Conservation (phyloP, 169 alveolate species). For the Cryptosporidium sp. region DNA sequence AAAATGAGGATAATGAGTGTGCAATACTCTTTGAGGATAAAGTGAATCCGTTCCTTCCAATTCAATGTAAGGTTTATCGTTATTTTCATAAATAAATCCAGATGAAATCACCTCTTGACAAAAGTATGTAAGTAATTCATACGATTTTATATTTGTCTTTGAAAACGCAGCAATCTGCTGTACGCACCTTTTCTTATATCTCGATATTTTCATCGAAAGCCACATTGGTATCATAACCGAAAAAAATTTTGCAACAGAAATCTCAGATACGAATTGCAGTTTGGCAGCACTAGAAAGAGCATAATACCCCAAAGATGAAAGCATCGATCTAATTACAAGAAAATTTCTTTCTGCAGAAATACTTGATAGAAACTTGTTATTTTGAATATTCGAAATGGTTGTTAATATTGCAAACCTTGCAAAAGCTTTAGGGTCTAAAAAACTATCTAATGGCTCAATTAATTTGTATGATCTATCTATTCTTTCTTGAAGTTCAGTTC, state of each 20-base stretch:
- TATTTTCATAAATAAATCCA: slow-evolving; percentile 7
- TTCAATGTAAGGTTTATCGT: not conserved
- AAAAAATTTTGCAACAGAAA: slow-evolving; percentile 1
- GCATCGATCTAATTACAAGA: not conserved
- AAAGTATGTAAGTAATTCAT: not conserved
- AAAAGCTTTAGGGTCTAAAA: slow-evolving; percentile 4
- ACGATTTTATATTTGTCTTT: not conserved
- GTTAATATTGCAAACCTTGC: slow-evolving; percentile 23
- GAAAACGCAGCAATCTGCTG: not conserved
- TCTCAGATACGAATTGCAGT: not conserved
- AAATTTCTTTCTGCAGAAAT: slow-evolving; percentile 18
- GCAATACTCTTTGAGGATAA: slow-evolving; percentile 22
- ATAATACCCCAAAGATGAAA: slow-evolving; percentile 11
- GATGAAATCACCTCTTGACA: slow-evolving; percentile 14
- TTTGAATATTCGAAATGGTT: slow-evolving; percentile 6
- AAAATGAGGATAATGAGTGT: slow-evolving; percentile 14
- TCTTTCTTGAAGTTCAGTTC: not conserved
- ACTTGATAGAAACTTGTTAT: not conserved
- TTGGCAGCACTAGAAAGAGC: not conserved
- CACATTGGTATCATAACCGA: slow-evolving; percentile 6
- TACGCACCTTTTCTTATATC: not conserved
- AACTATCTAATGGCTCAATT: not conserved
- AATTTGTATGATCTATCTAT: slow-evolving; percentile 12
- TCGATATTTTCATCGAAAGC: not conserved
- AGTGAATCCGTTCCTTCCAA: not conserved